These are phyloP conservation scores for Nakazawaea ernobii DNA, from an alignment of 805 yeast species.

Conservation along the genomic window DNA sequence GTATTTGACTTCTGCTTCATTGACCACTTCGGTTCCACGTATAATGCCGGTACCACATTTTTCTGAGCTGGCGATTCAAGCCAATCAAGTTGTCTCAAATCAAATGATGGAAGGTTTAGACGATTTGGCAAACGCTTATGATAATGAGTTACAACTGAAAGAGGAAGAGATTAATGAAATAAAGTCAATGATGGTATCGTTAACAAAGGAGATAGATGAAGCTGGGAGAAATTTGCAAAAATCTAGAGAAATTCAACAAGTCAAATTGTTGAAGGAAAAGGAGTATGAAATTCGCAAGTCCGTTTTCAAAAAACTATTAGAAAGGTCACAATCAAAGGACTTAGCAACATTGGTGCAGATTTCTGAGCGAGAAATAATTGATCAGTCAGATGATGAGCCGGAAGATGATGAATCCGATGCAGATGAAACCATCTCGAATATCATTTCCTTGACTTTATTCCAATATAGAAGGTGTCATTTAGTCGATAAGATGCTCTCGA, in stretches of 20 bases:
- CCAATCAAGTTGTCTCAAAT: constrained; percentile 43
- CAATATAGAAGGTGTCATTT: constrained; percentile 53
- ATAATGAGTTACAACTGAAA: constrained; percentile 41
- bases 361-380: constrained; percentile 24
- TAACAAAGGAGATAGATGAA: constrained; percentile 27
- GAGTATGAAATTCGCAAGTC: constrained; percentile 2
- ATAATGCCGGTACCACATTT: constrained; percentile 31
- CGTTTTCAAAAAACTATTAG: constrained; percentile 24
- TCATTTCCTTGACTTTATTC: constrained; percentile 40
- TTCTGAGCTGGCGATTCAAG: constrained; percentile 50
- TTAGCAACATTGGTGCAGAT: constrained; percentile 37
- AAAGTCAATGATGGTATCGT: constrained; percentile 20
- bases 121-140: constrained; percentile 46
- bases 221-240: constrained; percentile 24
- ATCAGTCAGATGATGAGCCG: constrained; percentile 9
- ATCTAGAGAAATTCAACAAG: constrained; percentile 22
- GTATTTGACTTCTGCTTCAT: constrained; percentile 4
- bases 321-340: constrained; percentile 38
- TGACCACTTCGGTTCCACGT: constrained; percentile 13
- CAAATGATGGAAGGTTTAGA: constrained; percentile 45
- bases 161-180: constrained; percentile 29
- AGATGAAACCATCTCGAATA: constrained; percentile 20
- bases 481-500: constrained; percentile 36
- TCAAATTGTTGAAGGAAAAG: constrained; percentile 12
- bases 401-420: constrained; percentile 13